Evolutionary conservation across 2,329 filamentous ascomycete species (phyloP), one percentile per base, ranked within the genome.

Genomic region (Arthrinium puccinioides): DNA sequence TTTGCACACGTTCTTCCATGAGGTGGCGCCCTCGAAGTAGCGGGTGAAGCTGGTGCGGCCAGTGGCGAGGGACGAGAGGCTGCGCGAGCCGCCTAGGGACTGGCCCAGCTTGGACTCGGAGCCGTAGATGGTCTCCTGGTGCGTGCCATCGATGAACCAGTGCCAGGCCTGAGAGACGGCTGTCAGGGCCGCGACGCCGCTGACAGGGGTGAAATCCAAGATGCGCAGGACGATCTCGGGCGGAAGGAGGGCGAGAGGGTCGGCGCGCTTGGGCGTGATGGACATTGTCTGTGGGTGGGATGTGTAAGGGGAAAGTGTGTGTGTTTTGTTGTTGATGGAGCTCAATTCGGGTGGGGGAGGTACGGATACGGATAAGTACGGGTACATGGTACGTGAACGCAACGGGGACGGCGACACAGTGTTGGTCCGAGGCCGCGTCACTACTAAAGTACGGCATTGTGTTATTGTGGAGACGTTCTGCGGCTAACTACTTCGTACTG

Each of bases 1-100:
- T 40, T 57, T 60, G 50, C 65, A 69, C 9, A 64, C 51, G 5
- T 66, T 61, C 42, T 68, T 68, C 62, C 64, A 67, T 44, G 60
- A 62, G 11, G 41, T 6, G 2, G 54, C 50, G 6, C 48, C 55
- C 5, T 60, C 50, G 15, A 57, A 64, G 27, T 56, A 50, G 21
- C 51, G 56, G 7, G 54, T 49, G 39, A 63, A 63, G 32, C 46
- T 54, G 13, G 44, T 35, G 15, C 37, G 20, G n/a, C 32, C 20
- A 6, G 25, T 19, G 13, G 43, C 16, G 24, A 37, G 40, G 7
- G 39, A 27, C 4, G 30, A 16, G 6, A 40, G 38, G 11, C 44
- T 36, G 11, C 32, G 26, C n/a, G 29, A 16, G 4, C 20, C 16
- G 1, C 35, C 39, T 7, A 33, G 19, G 25, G 28, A 36, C 32